phyloP scores from a whole-genome alignment of 2,329 filamentous ascomycete species.

The Erysiphe pulchra region DNA sequence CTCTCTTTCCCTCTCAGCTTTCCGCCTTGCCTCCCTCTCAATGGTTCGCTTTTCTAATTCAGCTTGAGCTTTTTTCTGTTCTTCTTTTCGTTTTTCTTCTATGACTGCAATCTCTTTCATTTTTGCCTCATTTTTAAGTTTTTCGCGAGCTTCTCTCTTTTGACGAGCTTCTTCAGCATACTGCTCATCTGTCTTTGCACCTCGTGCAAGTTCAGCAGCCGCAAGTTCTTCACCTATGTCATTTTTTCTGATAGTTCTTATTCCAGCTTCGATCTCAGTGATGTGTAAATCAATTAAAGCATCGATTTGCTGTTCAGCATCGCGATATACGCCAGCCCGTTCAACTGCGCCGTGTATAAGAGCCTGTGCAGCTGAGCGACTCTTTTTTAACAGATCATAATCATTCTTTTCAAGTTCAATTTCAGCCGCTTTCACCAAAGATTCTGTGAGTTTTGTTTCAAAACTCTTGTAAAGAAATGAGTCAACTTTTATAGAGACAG shows the following conservation, averaged over 20 bases:
- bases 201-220: constrained; percentile 34
- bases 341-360: constrained; percentile 59
- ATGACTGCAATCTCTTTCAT: constrained; percentile 30
- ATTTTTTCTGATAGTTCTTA: constrained; percentile 38
- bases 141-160: constrained; percentile 33
- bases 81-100: constrained; percentile 32
- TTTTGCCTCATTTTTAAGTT: constrained; percentile 31
- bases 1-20: constrained; percentile 9
- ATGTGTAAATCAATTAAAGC: constrained; percentile 36
- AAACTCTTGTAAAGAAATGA: constrained; percentile 27
- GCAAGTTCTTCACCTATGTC: constrained; percentile 48
- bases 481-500: not conserved
- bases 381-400: constrained; percentile 41
- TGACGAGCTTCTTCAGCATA: constrained; percentile 41
- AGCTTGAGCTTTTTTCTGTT: constrained; percentile 23
- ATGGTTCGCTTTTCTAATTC: constrained; percentile 20
- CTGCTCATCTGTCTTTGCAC: constrained; percentile 47
- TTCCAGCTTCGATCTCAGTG: constrained; percentile 37
- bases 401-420: constrained; percentile 53
- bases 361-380: constrained; percentile 46
- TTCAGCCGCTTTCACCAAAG: constrained; percentile 43
- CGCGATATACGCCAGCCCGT: constrained; percentile 48
- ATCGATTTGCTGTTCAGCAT: constrained; percentile 40
- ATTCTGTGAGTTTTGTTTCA: constrained; percentile 37
- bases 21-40: constrained; percentile 16